Base-by-base conservation (phyloP, 768 basidiomycete genomes). In the Scleroderma bovista region DNA sequence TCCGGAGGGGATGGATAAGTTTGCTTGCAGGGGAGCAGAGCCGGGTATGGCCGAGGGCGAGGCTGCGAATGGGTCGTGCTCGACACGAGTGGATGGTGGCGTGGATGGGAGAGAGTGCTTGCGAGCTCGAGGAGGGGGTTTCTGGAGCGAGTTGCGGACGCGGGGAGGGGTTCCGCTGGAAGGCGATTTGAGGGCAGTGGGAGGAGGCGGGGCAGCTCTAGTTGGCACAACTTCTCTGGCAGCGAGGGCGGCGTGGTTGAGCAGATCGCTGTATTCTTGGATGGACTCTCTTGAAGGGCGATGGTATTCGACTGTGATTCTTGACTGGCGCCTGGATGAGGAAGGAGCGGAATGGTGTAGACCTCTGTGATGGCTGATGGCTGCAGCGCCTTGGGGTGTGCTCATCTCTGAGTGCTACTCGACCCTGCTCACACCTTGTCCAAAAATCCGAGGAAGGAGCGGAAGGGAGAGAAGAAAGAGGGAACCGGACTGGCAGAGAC, bases 251-350 rank as follows among this genome's bases (percentile, higher is more conserved):
- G 78, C 72, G 65, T 84, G 78, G 26, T 75, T 76, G 47, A 90
- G 76, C 47, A 89, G 81, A 50, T 83, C 79, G 64, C 82, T 76
- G 66, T 88, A 88, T 56, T 89, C 86, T 55, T 85, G 84, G 53
- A 88, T 83, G 56, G 83, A 85, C 65, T 86, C 79, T 39, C 86
- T 72, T 11, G 83, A 84, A 2, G 86, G 86, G 16, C 83, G 74
- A 69, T 86, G 81, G 65, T 87, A 84, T 61, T 90, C 85, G 65
- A 91, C 74, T 15, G 85, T 83, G 48, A 79, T 81, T 73, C 78
- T 84, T 23, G 82, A 83, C 61, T 70, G 70, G 48, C 68, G 70
- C 47, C 55, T 61, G n/a, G 16, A 42, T 11, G 43, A 47, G 6
- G 56, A 61, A 33, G 63, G 51, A 17, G 60, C 58, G 55, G 71